phyloP scores from a whole-genome alignment of 2,329 filamentous ascomycete genomes.

The Torrubiella hemipterigena region DNA sequence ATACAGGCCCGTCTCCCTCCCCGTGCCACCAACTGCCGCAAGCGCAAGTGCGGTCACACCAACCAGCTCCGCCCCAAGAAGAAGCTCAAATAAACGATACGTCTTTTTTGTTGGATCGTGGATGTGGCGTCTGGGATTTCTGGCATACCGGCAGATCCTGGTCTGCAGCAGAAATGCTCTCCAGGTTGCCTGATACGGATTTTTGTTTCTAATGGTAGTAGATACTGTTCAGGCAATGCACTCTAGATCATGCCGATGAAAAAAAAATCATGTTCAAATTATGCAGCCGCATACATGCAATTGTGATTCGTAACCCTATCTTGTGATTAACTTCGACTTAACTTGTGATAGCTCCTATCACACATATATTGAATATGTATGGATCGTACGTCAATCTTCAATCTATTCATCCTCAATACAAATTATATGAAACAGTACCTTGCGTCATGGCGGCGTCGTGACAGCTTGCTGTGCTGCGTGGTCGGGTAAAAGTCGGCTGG shows the following conservation, averaged over 20 bases:
- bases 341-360: no score
- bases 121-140: constrained; percentile 32
- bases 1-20: constrained; percentile 71
- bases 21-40: constrained; percentile 99
- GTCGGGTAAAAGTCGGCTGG: not conserved
- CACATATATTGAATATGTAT: no score
- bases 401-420: constrained; percentile 40
- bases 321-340: no score
- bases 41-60: constrained; percentile 99
- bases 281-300: not conserved
- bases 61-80: constrained; percentile 99
- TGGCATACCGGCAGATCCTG: constrained; percentile 25
- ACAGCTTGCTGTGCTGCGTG: no score
- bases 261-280: not conserved
- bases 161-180: constrained; percentile 17
- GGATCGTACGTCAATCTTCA: no score
- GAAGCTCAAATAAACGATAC: constrained; percentile 74
- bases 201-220: constrained; percentile 29
- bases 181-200: constrained; percentile 21
- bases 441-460: not conserved
- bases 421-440: constrained; percentile 1
- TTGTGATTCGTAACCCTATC: no score
- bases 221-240: constrained; percentile 24
- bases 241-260: constrained; percentile 21
- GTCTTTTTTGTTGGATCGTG: constrained; percentile 13